Conservation (phyloP, 768 basidiomycete species). For the Gloeostereum incarnatum region DNA sequence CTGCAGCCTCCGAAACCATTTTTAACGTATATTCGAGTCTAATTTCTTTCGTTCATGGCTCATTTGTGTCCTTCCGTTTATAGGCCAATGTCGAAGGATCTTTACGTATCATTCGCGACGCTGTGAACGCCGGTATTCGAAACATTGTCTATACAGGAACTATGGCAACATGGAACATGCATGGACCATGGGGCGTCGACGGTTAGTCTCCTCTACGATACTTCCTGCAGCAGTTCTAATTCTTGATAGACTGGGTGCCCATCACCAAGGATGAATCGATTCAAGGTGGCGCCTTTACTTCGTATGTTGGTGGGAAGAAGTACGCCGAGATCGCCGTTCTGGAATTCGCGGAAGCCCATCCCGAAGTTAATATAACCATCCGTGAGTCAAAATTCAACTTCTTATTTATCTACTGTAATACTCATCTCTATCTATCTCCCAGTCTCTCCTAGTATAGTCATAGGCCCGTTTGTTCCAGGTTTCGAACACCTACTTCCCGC, state of each 20-base stretch:
- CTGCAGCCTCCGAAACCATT: constrained; percentile 1
- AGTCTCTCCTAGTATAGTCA: constrained; percentile 5
- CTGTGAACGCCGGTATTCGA: constrained; percentile 3
- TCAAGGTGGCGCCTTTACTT: constrained; percentile 1
- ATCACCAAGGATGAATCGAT: constrained; percentile 3
- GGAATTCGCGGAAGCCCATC: constrained; percentile 16
- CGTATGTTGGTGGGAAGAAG: constrained; percentile 18
- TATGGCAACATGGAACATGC: constrained; percentile 2
- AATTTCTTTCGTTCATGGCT: neutral
- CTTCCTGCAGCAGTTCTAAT: neutral
- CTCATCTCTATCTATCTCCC: too few species aligned
- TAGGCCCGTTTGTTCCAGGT: constrained; percentile 5
- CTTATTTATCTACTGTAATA: neutral
- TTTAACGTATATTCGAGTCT: neutral
- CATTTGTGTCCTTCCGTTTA: neutral
- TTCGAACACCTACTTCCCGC: constrained; percentile 5
- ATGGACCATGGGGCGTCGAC: constrained; percentile 6
- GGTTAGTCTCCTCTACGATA: neutral
- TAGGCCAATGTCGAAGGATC: neutral
- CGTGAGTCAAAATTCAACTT: neutral
- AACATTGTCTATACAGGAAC: constrained; percentile 5
- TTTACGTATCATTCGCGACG: neutral
- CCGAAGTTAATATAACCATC: constrained; percentile 2
- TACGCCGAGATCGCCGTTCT: constrained; percentile 16
- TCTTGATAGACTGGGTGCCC: constrained; percentile 3